A percentile compares a stretch with the other conserved stretches of the same genome.
These are phyloP conservation scores for Candida parachauliodes DNA, from an alignment of 805 yeast species.

Conservation along the genomic window DNA sequence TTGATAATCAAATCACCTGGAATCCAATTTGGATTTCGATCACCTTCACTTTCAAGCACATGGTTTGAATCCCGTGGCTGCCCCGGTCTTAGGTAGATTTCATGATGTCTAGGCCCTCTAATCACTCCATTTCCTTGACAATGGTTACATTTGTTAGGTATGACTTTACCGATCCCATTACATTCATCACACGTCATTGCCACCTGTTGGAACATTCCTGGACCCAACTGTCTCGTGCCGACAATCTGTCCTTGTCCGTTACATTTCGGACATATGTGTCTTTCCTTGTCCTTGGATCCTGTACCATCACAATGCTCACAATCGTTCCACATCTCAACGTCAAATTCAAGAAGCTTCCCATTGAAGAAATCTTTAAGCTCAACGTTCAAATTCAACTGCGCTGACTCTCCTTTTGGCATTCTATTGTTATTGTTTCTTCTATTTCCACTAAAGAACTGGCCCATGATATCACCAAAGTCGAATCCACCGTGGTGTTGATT, in stretches of 20 bases:
- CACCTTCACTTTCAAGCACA: conserved; percentile 71
- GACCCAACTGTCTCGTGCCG: conserved; percentile 73
- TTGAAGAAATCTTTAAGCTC: conserved; percentile 63
- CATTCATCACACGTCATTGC: conserved; percentile 79
- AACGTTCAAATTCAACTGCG: conserved; percentile 53
- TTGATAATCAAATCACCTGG: conserved; percentile 78
- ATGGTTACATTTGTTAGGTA: conserved; percentile 57
- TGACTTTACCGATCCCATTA: conserved; percentile 69
- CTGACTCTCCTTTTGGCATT: conserved; percentile 58
- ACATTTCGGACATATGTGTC: conserved; percentile 64
- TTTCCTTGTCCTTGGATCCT: conserved; percentile 79
- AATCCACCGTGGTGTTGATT: conserved; percentile 18
- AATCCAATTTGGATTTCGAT: conserved; percentile 74
- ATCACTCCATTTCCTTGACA: conserved; percentile 73
- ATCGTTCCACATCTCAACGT: conserved; percentile 63
- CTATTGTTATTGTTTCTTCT: conserved; percentile 26
- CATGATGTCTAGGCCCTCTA: conserved; percentile 52
- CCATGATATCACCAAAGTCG: conserved; percentile 59
- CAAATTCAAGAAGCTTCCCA: conserved; percentile 63
- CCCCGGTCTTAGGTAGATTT: conserved; percentile 68
- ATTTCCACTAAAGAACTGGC: conserved; percentile 29
- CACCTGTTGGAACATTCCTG: conserved; percentile 85
- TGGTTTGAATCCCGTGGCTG: conserved; percentile 56
- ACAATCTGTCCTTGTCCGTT: conserved; percentile 69
- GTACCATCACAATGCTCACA: conserved; percentile 80